Conservation (phyloP, 306 rosid genomes). For the Prosopis cineraria region DNA sequence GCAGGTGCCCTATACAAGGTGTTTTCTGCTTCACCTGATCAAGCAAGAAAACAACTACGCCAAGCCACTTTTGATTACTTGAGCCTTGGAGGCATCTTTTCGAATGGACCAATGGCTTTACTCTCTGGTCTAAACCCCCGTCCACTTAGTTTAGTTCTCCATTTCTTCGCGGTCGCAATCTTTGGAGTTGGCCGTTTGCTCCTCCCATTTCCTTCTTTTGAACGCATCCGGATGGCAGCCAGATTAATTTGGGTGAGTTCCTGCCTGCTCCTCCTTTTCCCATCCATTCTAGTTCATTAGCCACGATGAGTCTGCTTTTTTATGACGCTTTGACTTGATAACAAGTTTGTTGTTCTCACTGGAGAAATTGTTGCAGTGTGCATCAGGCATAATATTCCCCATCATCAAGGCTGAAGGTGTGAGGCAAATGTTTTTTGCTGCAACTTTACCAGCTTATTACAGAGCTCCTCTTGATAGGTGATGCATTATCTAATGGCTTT, state of each 20-base stretch:
- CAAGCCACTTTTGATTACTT: slow-evolving; percentile 61
- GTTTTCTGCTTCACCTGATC: slow-evolving; percentile 49
- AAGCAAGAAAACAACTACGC: slow-evolving; percentile 52
- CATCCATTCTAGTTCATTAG: neutral
- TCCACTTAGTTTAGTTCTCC: slow-evolving; percentile 61
- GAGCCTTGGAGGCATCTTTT: slow-evolving; percentile 54
- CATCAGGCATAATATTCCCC: slow-evolving; percentile 52
- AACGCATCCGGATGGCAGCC: slow-evolving; percentile 60
- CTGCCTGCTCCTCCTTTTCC: neutral
- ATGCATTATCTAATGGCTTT: neutral
- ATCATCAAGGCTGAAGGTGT: slow-evolving; percentile 60
- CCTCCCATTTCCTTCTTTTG: slow-evolving; percentile 63
- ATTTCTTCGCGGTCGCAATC: slow-evolving; percentile 66
- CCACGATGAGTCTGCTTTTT: neutral
- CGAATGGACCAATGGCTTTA: slow-evolving; percentile 55
- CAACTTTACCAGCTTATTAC: slow-evolving; percentile 38
- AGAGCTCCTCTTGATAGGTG: slow-evolving; percentile 28
- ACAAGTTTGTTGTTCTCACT: slow-evolving; percentile 2
- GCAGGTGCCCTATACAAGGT: no score
- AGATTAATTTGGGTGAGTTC: slow-evolving; percentile 60
- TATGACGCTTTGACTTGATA: neutral
- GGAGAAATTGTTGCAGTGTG: slow-evolving; percentile 41
- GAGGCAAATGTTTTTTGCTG: slow-evolving; percentile 48
- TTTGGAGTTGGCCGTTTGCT: slow-evolving; percentile 71
- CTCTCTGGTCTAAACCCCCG: slow-evolving; percentile 66